phyloP scores from a whole-genome alignment of 768 basidiomycete species.

The Tylopilus vinaceipallidus region DNA sequence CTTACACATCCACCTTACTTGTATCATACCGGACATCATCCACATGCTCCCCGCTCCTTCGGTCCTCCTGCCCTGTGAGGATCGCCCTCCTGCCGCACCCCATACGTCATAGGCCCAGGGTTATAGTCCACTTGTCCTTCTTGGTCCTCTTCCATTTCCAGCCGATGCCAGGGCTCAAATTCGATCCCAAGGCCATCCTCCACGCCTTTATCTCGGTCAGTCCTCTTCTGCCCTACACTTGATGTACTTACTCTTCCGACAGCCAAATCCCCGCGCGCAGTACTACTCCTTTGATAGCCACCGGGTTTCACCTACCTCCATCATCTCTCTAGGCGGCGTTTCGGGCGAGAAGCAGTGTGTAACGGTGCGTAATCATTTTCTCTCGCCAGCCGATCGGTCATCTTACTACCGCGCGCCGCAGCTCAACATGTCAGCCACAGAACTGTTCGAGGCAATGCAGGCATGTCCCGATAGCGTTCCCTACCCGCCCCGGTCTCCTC shows the following conservation, averaged over 20 bases:
- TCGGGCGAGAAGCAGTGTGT: slow-evolving; percentile 47
- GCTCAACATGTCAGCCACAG: slow-evolving; percentile 62
- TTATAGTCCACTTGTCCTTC: not conserved
- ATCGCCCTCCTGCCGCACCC: slow-evolving; percentile 10
- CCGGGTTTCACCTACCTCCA: slow-evolving; percentile 52
- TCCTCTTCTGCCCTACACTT: not conserved
- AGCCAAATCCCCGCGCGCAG: slow-evolving; percentile 37
- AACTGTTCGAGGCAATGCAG: slow-evolving; percentile 73
- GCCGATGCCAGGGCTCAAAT: slow-evolving; percentile 15
- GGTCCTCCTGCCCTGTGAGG: not conserved
- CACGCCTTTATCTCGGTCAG: slow-evolving; percentile 45
- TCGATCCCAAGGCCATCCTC: slow-evolving; percentile 32
- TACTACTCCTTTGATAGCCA: slow-evolving; percentile 70
- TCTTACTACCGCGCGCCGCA: slow-evolving; percentile 30
- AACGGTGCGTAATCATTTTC: slow-evolving; percentile 39
- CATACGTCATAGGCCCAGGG: slow-evolving; percentile 24
- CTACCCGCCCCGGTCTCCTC: slow-evolving; percentile 7
- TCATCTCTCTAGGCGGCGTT: slow-evolving; percentile 54
- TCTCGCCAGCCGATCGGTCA: slow-evolving; percentile 4
- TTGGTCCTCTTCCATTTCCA: slow-evolving; percentile 18
- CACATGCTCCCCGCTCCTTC: slow-evolving; percentile 11
- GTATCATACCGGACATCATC: slow-evolving; percentile 23
- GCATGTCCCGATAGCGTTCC: slow-evolving; percentile 30
- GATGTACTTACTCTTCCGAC: not conserved
- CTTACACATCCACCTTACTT: slow-evolving; percentile 22